Base-by-base conservation (phyloP, 352 stramenopile genomes). In the Phytophthora idaei region DNA sequence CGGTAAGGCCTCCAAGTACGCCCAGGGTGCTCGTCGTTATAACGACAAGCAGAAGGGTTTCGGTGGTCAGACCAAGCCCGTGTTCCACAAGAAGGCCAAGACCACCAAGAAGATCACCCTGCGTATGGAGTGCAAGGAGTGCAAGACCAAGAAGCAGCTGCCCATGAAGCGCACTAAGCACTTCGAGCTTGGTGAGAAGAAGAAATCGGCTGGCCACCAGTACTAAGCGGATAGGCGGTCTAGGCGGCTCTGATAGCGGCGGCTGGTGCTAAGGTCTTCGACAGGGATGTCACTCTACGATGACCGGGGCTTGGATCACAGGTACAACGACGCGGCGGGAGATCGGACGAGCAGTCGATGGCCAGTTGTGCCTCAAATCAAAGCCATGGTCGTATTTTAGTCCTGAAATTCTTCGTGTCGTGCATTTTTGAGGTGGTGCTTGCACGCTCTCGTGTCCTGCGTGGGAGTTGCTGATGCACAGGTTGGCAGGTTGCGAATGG, bases 71-170 rank as follows among this genome's bases (percentile, higher is more conserved):
- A 99, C 98, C 71, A 99, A 99, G 95, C 98, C 98, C 67, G 94
- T 99, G 52, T 99, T 99, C 88, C 98, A 99, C 95, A 99, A 99
- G 91, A 99, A 99, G 89, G 98, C 98, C 27, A 99, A 99, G 94
- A 99, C 98, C 60, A 98, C 93, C 74, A 97, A 97, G 89, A 97
- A 97, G 82, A 92, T 98, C 73, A 97, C 96, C 36, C 89, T 99
- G 47, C 93, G 98, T 76, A 93, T 99, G 75, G 98, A 99, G 87
- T 99, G 98, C 90, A 99, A 99, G 95, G 97, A 98, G 73, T 99
- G 98, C 93, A 99, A 99, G 95, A 92, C 89, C 65, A 99, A 99
- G 90, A 99, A 99, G 90, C 97, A 99, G 87, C 84, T 99, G 58
- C 94, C 91, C 67, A 90, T 99, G 73, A 99, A 99, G 92, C 93